Evolutionary conservation across 768 basidiomycete genomes (phyloP).

Genomic region (Pulveroboletus sp.): DNA sequence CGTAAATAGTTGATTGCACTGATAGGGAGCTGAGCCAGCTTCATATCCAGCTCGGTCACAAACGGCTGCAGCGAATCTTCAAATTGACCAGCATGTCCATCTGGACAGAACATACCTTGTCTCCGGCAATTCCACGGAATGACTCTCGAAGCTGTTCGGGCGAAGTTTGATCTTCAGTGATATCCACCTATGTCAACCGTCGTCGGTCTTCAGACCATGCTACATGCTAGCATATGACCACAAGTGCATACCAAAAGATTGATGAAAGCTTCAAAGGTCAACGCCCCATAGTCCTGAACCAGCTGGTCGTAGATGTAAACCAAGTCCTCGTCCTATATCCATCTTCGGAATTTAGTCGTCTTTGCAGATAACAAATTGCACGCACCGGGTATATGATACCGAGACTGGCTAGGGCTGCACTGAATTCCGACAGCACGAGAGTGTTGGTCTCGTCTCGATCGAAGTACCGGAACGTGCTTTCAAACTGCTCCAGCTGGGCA

Average conservation of each 20-base stretch:
- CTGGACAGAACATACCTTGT: slow-evolving; percentile 57
- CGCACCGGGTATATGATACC: slow-evolving; percentile 87
- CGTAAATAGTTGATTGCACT: slow-evolving; percentile 76
- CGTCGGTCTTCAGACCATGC: neutral
- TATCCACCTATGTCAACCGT: slow-evolving; percentile 64
- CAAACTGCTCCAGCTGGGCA: slow-evolving; percentile 93
- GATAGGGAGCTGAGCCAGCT: slow-evolving; percentile 73
- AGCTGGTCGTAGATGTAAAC: slow-evolving; percentile 78
- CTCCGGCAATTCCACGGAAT: slow-evolving; percentile 85
- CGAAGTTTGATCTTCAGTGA: slow-evolving; percentile 93
- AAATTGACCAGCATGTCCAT: neutral
- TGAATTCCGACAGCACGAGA: slow-evolving; percentile 77
- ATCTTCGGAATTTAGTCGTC: neutral
- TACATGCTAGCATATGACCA: neutral
- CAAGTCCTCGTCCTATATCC: slow-evolving; percentile 75
- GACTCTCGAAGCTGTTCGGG: slow-evolving; percentile 88
- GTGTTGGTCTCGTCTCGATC: slow-evolving; percentile 92
- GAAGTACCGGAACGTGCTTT: slow-evolving; percentile 96
- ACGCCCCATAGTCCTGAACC: slow-evolving; percentile 75
- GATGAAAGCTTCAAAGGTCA: slow-evolving; percentile 92
- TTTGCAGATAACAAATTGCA: neutral
- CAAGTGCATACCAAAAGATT: slow-evolving; percentile 68
- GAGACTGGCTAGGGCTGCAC: slow-evolving; percentile 90
- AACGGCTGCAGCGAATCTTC: slow-evolving; percentile 54
- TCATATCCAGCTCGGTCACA: slow-evolving; percentile 90